Percentiles rank a stretch among this genome's conserved stretches.
These are phyloP conservation scores for Cutaneotrichosporon mucoides DNA, from an alignment of 1,284 basidiomycete genomes.

Conservation along the genomic window DNA sequence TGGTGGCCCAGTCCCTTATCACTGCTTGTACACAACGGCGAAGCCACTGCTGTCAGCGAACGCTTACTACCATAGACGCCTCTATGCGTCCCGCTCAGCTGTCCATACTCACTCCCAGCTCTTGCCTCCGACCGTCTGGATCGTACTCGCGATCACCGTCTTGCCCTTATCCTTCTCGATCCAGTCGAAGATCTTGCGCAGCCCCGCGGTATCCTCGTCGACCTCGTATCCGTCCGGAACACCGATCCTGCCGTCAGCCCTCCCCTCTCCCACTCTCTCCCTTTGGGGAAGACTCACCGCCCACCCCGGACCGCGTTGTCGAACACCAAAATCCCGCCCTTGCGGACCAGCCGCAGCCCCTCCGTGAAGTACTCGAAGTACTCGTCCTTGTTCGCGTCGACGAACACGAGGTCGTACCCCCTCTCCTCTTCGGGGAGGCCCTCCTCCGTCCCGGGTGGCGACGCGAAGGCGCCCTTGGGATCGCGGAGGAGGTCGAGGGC, in stretches of 20 bases:
- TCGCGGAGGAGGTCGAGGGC: constrained; percentile 32
- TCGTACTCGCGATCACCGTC: constrained; percentile 34
- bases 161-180: constrained; percentile 38
- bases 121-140: constrained; percentile 45
- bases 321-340: constrained; percentile 37
- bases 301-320: constrained; percentile 41
- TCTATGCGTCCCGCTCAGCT: too few species aligned
- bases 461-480: constrained; percentile 18
- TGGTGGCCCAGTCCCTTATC: not conserved
- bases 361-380: constrained; percentile 38
- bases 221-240: constrained; percentile 22
- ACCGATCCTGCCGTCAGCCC: constrained; percentile 7
- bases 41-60: constrained; percentile 27
- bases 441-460: constrained; percentile 24
- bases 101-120: constrained; percentile 41
- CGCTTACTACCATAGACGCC: constrained; percentile 40
- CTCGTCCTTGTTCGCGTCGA: constrained; percentile 42
- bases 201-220: constrained; percentile 24
- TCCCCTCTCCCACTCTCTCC: not conserved
- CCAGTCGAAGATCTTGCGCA: constrained; percentile 43
- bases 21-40: constrained; percentile 29
- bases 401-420: constrained; percentile 42
- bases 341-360: constrained; percentile 29
- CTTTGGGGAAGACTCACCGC: constrained; percentile 22
- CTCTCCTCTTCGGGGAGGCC: constrained; percentile 16